Evolutionary conservation across 768 basidiomycete species (phyloP), one percentile per base, ranked within the genome.

Genomic region (Peribolospora baueri): DNA sequence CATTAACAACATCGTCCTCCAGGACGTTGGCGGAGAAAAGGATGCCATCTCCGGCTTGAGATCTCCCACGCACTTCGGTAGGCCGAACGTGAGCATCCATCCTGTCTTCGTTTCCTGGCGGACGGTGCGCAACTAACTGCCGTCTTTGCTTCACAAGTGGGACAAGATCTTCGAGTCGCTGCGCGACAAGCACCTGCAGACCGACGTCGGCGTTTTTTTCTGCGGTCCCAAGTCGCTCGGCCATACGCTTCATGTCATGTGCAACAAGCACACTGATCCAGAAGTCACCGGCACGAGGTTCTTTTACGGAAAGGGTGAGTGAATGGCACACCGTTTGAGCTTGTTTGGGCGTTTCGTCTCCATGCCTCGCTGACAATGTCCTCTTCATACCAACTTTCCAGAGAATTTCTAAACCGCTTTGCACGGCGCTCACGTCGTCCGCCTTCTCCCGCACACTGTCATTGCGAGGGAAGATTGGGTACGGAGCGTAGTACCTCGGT

Each of bases 1-100:
- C 60, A 77, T 90, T 75, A 83, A 79, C 69, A 93, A 91, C 65
- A 90, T 93, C 66, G 75, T 60, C 49, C 74, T 82, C 5, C 82
- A 86, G 63, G 87, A 91, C 61, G 87, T 93, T 43, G 90, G 90
- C 52, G 82, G 84, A 2, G 84, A 91, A 58, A 81, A 79, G 68
- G 90, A 95, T 62, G 81, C 87, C 3, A 82, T 95, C 65, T 91
- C 88, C 3, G 74, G 79, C 1, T 72, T 93, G 8, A 76, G 86
- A 25, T 81, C 90, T 0, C 90, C 90, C 0, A 95, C 90, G 7
- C 87, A 91, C 68, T 90, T 82, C 64, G 84, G 88, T 47, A 70
- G 87, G 56, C 87, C 87, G 11, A 87, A 90, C 66, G 7, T 25
- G 25, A 25, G 25, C 25, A 25, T 25, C 25, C 37, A 14, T 14